Conservation (phyloP, 805 yeast genomes). For the Candida berthetii region DNA sequence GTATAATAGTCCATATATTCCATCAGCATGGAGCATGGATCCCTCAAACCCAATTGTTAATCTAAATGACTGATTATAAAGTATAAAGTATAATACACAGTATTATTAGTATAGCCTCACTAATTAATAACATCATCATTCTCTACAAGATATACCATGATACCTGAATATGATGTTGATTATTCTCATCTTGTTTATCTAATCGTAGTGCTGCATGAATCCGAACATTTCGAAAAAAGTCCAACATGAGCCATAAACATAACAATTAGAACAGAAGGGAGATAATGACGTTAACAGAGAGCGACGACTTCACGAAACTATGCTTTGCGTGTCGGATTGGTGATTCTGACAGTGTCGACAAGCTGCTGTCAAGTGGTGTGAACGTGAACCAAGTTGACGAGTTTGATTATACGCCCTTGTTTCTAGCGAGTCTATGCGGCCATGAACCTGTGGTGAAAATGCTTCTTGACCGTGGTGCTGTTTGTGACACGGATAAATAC, state of each 20-base stretch:
- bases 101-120: no score
- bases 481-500: slow-evolving; percentile 75
- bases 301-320: neutral
- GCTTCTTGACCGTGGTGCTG: slow-evolving; percentile 61
- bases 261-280: neutral
- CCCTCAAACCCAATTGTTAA: no score
- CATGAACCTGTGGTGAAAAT: slow-evolving; percentile 58
- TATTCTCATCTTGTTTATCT: no score
- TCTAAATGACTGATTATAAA: no score
- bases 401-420: slow-evolving; percentile 73
- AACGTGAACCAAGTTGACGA: slow-evolving; percentile 42
- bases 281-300: neutral
- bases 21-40: no score
- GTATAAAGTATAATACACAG: no score
- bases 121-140: no score
- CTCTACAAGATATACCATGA: no score
- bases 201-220: no score
- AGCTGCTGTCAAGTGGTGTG: neutral
- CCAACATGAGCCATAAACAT: neutral
- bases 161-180: no score
- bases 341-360: neutral
- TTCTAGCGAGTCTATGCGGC: slow-evolving; percentile 71
- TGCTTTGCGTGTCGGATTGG: neutral
- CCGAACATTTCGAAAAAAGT: no score
- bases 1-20: no score